Evolutionary conservation across 148 eudicot species (phyloP).

Genomic region (Simmondsia chinensis): DNA sequence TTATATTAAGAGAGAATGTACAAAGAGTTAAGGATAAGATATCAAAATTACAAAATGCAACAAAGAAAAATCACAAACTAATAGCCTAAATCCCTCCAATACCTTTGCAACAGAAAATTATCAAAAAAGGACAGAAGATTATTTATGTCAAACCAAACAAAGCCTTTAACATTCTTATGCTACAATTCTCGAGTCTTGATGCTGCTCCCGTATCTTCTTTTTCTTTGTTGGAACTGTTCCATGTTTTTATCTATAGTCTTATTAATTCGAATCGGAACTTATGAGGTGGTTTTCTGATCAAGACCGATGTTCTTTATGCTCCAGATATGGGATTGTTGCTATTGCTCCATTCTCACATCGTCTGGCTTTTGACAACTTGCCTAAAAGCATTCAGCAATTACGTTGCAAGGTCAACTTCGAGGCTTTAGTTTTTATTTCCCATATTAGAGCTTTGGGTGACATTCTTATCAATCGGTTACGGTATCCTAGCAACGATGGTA

Average conservation of each 20-base stretch:
- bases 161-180: neutral
- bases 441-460: conserved; percentile 66
- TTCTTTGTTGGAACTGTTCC: neutral
- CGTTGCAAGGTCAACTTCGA: conserved; percentile 94
- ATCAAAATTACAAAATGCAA: too few relatives aligned
- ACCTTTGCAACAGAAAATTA: too few relatives aligned
- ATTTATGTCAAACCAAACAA: too few relatives aligned
- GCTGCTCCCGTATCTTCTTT: neutral
- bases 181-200: neutral
- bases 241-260: neutral
- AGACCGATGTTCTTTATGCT: conserved; percentile 10
- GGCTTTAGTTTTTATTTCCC: conserved; percentile 75
- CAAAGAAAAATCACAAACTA: too few relatives aligned
- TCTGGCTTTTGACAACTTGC: conserved; percentile 78
- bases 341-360: conserved; percentile 96
- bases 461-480: conserved; percentile 60
- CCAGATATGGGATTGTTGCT: conserved; percentile 88
- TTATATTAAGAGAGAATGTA: too few relatives aligned
- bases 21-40: too few relatives aligned
- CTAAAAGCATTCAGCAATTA: conserved; percentile 62
- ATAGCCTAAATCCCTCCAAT: too few relatives aligned
- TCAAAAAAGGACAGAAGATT: too few relatives aligned
- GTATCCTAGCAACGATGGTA: conserved; percentile 19
- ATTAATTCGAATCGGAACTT: too few relatives aligned
- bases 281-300: conserved; percentile 1